Base-by-base conservation (phyloP, 192 early-diverging fungal genomes). In the Coemansia furcata region DNA sequence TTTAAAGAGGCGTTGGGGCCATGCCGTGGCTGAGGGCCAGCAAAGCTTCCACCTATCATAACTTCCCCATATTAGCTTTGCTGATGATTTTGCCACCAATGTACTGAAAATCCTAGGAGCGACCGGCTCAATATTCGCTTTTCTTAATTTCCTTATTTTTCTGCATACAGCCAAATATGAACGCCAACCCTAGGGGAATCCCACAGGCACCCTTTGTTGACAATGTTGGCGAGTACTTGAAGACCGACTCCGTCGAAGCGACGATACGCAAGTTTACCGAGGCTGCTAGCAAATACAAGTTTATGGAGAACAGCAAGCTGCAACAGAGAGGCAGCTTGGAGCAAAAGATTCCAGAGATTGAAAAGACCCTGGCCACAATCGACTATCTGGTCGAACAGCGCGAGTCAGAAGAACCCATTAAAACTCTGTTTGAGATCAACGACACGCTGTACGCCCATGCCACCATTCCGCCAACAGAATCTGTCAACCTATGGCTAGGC, bases 141-240 rank as follows among this genome's bases (percentile, higher is more conserved):
- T 55, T 40, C 35, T 21, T n/a, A 23, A 17, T 55, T 33, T 15
- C n/a, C 37, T 19, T 39, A 21, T 23, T 7, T 36, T 26, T 26
- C 23, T 64, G 32, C 49, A 32, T 19, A 29, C 17, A n/a, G 3
- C 14, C 37, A 37, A 65, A 23, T 12, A 76, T 76, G 79, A 89
- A 93, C 65, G 74, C 89, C 50, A 99, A 99, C 75, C 93, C 97
- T 17, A 82, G 95, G 66, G 95, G 97, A 65, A 99, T 99, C 65
- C 97, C 97, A 26, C 89, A 89, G 69, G 93, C 95, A 12, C 95
- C 95, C 32, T 99, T 99, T 82, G 91, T 99, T 61, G 92, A 94
- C 73, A 89, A 92, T 67, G 93, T 99, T 17, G 93, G 91, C 58
- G 90, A 92, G 69, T 96, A 94, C 82, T 83, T 96, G 38, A 84